Percentiles rank a stretch among this genome's conserved stretches.
These are phyloP conservation scores for Datura wrightii DNA, from an alignment of 257 asterid genomes.

Conservation along the genomic window DNA sequence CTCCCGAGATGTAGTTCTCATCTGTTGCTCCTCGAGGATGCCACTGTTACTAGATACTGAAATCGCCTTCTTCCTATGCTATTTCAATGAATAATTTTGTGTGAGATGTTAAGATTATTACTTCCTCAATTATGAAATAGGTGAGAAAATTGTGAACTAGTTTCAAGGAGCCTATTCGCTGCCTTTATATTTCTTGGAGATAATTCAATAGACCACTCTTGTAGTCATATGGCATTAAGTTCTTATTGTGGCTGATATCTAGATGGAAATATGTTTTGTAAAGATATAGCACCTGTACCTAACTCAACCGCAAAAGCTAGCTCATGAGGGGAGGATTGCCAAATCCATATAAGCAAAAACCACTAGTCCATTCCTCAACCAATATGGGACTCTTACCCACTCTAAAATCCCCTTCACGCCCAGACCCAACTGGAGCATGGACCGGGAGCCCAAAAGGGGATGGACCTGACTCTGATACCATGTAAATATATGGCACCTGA, in stretches of 20 bases:
- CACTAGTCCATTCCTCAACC: no score
- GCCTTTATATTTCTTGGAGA: not conserved
- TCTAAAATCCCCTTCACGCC: no score
- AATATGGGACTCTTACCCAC: no score
- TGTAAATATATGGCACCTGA: no score
- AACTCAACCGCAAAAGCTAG: no score
- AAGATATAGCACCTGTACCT: no score
- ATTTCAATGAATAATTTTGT: constrained; percentile 8
- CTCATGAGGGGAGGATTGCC: no score
- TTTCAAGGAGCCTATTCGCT: constrained; percentile 1
- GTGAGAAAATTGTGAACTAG: constrained; percentile 9
- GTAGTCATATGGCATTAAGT: constrained; percentile 16
- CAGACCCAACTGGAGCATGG: no score
- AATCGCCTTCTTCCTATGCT: constrained; percentile 17
- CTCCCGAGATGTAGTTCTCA: not conserved
- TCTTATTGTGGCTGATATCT: not conserved
- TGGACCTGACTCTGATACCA: no score
- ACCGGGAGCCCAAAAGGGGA: no score
- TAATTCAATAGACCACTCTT: not conserved
- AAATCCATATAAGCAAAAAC: no score
- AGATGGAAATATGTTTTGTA: constrained; percentile 18
- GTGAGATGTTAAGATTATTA: not conserved
- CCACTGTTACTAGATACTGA: not conserved
- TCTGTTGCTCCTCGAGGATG: constrained; percentile 12
- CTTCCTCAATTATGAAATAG: not conserved